A percentile compares a stretch with the other conserved stretches of the same genome.
Evolutionary conservation across 768 basidiomycete species (phyloP).

Genomic region (Agaricus subrufescens): DNA sequence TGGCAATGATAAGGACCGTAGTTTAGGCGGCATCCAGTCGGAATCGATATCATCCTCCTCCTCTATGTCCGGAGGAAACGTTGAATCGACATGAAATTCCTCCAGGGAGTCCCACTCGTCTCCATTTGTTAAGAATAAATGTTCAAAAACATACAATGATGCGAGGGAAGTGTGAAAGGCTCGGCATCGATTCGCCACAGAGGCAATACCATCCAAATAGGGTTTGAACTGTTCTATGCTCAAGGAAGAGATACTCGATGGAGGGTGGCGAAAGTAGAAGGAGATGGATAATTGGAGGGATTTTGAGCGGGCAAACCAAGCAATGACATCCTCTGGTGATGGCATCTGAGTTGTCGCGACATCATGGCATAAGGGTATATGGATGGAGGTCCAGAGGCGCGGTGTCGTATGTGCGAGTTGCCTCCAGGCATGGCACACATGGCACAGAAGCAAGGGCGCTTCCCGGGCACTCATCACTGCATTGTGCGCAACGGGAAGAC

Average conservation of each 20-base stretch:
- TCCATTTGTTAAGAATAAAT: not conserved
- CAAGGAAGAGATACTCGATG: too few relatives aligned
- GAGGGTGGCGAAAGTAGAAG: not conserved
- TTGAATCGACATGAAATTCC: not conserved
- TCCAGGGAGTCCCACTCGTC: not conserved
- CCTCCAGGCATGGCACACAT: constrained; percentile 16
- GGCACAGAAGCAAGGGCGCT: constrained; percentile 15
- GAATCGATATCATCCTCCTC: too few relatives aligned
- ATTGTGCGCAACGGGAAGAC: constrained; percentile 12
- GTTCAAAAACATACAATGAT: not conserved
- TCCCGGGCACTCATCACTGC: constrained; percentile 8
- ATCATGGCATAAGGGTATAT: not conserved
- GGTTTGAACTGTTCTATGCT: too few relatives aligned
- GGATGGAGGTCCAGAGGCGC: constrained; percentile 15
- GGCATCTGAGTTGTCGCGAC: not conserved
- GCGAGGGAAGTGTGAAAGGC: not conserved
- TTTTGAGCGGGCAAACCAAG: not conserved
- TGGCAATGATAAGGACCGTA: not conserved
- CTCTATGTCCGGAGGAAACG: not conserved
- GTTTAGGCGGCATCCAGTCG: not conserved
- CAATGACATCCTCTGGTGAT: not conserved
- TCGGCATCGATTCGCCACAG: not conserved
- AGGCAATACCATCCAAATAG: not conserved
- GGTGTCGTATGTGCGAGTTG: constrained; percentile 12
- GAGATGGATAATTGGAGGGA: not conserved